Evolutionary conservation across 129 eudicot genomes (phyloP).

Genomic region (Erigeron canadensis): DNA sequence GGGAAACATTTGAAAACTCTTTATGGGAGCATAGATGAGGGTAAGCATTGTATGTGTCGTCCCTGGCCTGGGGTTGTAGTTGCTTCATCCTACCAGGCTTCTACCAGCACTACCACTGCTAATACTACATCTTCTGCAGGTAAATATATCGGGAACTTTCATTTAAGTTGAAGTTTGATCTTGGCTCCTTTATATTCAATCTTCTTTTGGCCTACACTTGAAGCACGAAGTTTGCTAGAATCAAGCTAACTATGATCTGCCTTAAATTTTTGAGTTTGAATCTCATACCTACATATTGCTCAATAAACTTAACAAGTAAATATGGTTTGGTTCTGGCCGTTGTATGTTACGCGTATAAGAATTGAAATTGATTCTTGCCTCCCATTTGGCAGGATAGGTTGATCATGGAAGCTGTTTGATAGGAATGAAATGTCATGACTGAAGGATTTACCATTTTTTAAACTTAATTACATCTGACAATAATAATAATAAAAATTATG

Average conservation of each 20-base stretch:
- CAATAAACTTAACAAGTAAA: background rate
- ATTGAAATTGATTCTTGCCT: background rate
- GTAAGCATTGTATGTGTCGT: slow-evolving; percentile 64
- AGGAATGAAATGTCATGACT: background rate
- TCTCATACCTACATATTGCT: background rate
- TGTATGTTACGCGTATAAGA: background rate
- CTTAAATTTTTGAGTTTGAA: background rate
- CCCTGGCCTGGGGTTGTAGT: slow-evolving; percentile 69
- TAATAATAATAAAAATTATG: background rate
- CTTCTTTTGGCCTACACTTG: background rate
- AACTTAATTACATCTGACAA: background rate
- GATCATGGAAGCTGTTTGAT: slow-evolving; percentile 16
- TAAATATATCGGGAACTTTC: background rate
- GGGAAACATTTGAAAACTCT: slow-evolving; percentile 54
- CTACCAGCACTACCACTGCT: slow-evolving; percentile 3
- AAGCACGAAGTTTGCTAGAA: background rate
- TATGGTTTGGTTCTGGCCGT: background rate
- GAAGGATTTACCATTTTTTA: slow-evolving; percentile 1
- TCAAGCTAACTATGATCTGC: background rate
- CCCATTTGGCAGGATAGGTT: slow-evolving; percentile 21
- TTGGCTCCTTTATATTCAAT: background rate
- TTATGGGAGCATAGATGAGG: slow-evolving; percentile 48
- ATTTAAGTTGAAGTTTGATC: background rate
- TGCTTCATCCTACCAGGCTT: slow-evolving; percentile 32
- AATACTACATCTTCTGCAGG: slow-evolving; percentile 18